Conservation (phyloP, 768 basidiomycete genomes). For the Pulveroboletus sp. region DNA sequence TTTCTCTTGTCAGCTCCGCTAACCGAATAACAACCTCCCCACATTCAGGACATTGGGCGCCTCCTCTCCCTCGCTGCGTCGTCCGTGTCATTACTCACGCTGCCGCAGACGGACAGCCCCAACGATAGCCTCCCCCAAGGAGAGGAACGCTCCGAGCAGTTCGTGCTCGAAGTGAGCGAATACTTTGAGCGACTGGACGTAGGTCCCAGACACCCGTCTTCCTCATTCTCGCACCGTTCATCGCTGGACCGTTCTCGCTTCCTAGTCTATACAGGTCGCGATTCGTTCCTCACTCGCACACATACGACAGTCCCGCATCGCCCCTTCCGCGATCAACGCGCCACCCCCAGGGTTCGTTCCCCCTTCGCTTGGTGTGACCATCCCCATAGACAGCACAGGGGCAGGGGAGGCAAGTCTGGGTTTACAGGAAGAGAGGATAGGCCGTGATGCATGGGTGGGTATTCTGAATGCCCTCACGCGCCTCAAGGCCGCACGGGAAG, state of each 20-base stretch:
- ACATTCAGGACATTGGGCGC: constrained; percentile 64
- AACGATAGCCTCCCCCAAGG: constrained; percentile 70
- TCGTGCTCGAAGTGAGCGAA: constrained; percentile 79
- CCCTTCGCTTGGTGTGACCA: constrained; percentile 72
- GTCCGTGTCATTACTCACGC: constrained; percentile 70
- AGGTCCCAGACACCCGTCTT: not conserved
- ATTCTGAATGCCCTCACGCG: constrained; percentile 63
- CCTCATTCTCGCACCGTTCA: not conserved
- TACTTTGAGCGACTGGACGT: constrained; percentile 83
- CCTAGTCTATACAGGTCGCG: constrained; percentile 67
- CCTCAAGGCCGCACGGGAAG: constrained; percentile 46
- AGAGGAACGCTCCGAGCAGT: constrained; percentile 80
- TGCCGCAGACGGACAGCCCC: constrained; percentile 76
- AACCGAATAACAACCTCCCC: not conserved
- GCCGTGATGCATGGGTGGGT: constrained; percentile 73
- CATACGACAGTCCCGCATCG: constrained; percentile 75
- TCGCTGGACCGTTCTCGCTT: not conserved
- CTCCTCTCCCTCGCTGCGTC: constrained; percentile 72
- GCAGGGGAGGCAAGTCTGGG: constrained; percentile 45
- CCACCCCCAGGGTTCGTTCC: constrained; percentile 70
- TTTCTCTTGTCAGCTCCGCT: not conserved
- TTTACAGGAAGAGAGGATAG: constrained; percentile 71
- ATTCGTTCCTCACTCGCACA: constrained; percentile 78
- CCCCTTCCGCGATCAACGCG: constrained; percentile 83
- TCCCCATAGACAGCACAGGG: constrained; percentile 38